Percentiles rank a stretch among this genome's conserved stretches.
Conservation (phyloP, 306 rosid genomes). For the Cicer pinnatifidum region DNA sequence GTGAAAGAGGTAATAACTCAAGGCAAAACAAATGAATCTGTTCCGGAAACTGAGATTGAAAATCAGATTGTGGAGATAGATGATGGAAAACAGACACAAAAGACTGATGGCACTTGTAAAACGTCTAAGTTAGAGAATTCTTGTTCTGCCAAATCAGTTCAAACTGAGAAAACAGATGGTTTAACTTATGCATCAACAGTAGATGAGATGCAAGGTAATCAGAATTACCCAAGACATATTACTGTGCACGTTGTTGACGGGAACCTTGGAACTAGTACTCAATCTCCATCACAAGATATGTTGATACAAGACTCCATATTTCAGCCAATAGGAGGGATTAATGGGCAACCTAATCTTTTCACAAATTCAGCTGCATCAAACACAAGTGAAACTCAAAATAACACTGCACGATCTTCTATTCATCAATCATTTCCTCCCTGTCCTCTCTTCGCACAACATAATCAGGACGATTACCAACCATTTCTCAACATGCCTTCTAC, state of each 20-base stretch:
- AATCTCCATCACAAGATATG: slow-evolving; percentile 57
- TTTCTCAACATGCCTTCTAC: slow-evolving; percentile 69
- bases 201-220: slow-evolving; percentile 73
- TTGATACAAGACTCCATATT: slow-evolving; percentile 59
- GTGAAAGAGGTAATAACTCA: slow-evolving; percentile 52
- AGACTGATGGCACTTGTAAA: slow-evolving; percentile 53
- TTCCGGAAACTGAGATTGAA: slow-evolving; percentile 54
- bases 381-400: slow-evolving; percentile 61
- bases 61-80: slow-evolving; percentile 57
- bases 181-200: slow-evolving; percentile 56
- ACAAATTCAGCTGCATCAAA: slow-evolving; percentile 62
- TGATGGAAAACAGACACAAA: slow-evolving; percentile 51
- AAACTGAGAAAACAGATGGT: slow-evolving; percentile 60
- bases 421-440: slow-evolving; percentile 69
- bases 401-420: slow-evolving; percentile 59
- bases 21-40: slow-evolving; percentile 59
- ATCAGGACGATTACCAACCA: slow-evolving; percentile 64
- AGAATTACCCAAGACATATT: slow-evolving; percentile 83
- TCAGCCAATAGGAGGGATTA: slow-evolving; percentile 63
- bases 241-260: slow-evolving; percentile 90
- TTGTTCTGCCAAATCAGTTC: slow-evolving; percentile 57
- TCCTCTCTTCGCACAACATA: slow-evolving; percentile 64
- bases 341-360: slow-evolving; percentile 53
- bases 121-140: slow-evolving; percentile 53
- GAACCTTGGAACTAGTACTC: slow-evolving; percentile 59